These are phyloP conservation scores for Trametes sp. DNA, from an alignment of 1,284 basidiomycete species.

Conservation along the genomic window DNA sequence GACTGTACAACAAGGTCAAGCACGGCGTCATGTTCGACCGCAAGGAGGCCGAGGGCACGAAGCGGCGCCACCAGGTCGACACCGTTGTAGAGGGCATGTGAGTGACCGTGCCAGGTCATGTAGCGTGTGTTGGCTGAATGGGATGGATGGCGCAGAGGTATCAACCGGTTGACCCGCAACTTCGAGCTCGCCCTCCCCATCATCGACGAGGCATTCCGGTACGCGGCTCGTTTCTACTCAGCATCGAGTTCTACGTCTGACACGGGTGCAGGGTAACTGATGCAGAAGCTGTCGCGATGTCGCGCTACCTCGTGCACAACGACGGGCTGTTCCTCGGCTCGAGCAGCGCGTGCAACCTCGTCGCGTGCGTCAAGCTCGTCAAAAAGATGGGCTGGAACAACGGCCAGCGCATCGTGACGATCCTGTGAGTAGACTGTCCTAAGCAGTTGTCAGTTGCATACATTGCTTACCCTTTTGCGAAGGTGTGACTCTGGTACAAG, in stretches of 20 bases:
- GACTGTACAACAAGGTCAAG: slow-evolving; percentile 94
- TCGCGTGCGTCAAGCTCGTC: slow-evolving; percentile 85
- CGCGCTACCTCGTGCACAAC: slow-evolving; percentile 84
- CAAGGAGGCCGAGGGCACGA: slow-evolving; percentile 95
- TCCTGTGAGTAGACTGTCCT: slow-evolving; percentile 62
- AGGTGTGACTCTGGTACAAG: slow-evolving; percentile 87
- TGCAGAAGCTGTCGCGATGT: slow-evolving; percentile 91
- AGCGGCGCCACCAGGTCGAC: slow-evolving; percentile 92
- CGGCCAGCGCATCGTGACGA: slow-evolving; percentile 80
- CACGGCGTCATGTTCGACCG: slow-evolving; percentile 94
- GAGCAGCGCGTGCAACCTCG: slow-evolving; percentile 94
- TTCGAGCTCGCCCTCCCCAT: slow-evolving; percentile 82
- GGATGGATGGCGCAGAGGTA: slow-evolving; percentile 65
- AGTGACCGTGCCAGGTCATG: slow-evolving; percentile 37
- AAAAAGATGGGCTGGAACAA: slow-evolving; percentile 74
- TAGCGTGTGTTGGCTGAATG: neutral
- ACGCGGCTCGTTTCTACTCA: slow-evolving; percentile 18
- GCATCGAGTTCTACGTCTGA: neutral
- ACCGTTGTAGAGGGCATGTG: slow-evolving; percentile 91
- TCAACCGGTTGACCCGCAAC: slow-evolving; percentile 89
- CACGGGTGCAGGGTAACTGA: slow-evolving; percentile 74
- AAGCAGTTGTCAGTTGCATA: too few species aligned
- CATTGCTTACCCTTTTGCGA: too few species aligned
- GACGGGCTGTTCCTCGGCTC: slow-evolving; percentile 97
- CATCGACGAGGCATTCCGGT: slow-evolving; percentile 91